Percentiles rank a stretch among this genome's conserved stretches.
Conservation (phyloP, 345 rosid species). For the Isatis tinctoria region DNA sequence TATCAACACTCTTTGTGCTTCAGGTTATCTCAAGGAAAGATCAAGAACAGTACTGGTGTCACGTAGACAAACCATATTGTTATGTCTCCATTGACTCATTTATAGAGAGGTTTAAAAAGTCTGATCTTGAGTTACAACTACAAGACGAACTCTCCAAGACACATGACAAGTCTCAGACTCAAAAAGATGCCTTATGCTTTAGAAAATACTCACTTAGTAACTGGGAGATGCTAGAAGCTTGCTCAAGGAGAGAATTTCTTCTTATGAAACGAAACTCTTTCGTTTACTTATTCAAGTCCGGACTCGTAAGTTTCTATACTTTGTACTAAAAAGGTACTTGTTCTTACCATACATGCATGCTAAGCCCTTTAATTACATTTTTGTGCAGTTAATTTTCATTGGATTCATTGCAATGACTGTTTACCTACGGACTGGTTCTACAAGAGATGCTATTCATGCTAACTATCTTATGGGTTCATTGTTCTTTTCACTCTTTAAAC, state of each 20-base stretch:
- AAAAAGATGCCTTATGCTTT: conserved; percentile 27
- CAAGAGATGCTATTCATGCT: conserved; percentile 32
- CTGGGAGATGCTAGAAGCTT: conserved; percentile 42
- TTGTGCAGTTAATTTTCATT: conserved; percentile 28
- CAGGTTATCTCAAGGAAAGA: conserved; percentile 53
- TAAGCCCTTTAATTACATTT: neutral
- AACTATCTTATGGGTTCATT: conserved; percentile 41
- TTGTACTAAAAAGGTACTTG: neutral
- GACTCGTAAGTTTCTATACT: conserved; percentile 28
- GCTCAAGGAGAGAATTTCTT: conserved; percentile 47
- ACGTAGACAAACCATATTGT: conserved; percentile 24
- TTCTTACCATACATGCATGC: neutral
- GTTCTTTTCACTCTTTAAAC: conserved; percentile 33
- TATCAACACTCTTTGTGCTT: no score
- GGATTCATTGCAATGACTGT: conserved; percentile 39
- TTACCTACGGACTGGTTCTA: conserved; percentile 34
- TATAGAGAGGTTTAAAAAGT: conserved; percentile 26
- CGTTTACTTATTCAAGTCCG: conserved; percentile 41
- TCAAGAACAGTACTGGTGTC: conserved; percentile 46
- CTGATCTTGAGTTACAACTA: conserved; percentile 28
- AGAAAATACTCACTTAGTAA: conserved; percentile 34
- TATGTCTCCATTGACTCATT: conserved; percentile 39
- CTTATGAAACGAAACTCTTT: conserved; percentile 45
- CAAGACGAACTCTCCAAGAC: conserved; percentile 29
- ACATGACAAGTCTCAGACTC: conserved; percentile 27